Conservation (phyloP, 495 filamentous ascomycete species). For the Xylaria castorea region DNA sequence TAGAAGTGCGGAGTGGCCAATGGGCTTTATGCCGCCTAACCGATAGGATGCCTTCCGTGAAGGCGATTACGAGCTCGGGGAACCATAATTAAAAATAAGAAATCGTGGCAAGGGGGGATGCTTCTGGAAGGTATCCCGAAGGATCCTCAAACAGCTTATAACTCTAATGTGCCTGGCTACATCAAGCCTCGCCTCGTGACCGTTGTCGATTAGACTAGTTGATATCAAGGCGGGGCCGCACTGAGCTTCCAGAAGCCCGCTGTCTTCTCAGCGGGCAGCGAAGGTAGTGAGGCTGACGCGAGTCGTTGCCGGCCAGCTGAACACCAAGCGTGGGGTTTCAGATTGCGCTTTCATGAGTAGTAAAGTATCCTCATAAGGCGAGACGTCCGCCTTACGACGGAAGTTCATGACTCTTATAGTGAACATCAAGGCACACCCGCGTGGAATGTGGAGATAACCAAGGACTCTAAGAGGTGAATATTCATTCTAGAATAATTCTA, state of each 20-base stretch:
- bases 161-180: slow-evolving; percentile 11
- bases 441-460: slow-evolving; percentile 1
- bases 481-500: slow-evolving; percentile 14
- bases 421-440: neutral
- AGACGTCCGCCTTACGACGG: too few species aligned
- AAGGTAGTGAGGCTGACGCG: neutral
- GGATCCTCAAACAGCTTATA: neutral
- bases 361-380: slow-evolving; percentile 3
- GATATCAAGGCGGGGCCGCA: neutral
- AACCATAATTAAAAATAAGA: neutral
- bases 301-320: neutral
- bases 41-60: neutral
- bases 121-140: neutral
- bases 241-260: neutral
- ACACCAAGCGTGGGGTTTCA: neutral
- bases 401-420: slow-evolving; percentile 14
- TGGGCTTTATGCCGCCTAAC: neutral
- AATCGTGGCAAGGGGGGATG: neutral
- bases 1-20: neutral
- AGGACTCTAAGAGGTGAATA: neutral
- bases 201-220: neutral
- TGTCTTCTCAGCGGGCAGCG: neutral
- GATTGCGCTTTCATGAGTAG: slow-evolving; percentile 13
- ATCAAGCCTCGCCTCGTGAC: neutral
- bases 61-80: neutral